Conservation (phyloP, 108 stramenopile genomes). For the Skeletonema grethae region DNA sequence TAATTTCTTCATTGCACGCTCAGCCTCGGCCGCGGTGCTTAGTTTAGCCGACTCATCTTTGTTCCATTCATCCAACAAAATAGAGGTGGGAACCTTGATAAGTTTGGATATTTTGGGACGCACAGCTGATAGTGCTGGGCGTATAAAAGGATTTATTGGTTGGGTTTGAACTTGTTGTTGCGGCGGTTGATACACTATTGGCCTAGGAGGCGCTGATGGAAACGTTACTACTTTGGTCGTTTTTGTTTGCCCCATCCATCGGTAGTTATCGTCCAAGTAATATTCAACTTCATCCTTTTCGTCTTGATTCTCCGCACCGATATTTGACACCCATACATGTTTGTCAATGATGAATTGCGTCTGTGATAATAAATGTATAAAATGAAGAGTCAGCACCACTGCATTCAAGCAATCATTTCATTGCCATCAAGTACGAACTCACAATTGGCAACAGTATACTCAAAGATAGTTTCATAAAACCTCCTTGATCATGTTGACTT, state of each 20-base stretch:
- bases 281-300: constrained; percentile 32
- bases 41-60: constrained; percentile 25
- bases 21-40: constrained; percentile 14
- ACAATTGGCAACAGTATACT: constrained; percentile 78
- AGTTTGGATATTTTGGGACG: constrained; percentile 17
- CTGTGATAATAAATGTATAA: constrained; percentile 18
- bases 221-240: not conserved
- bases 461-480: constrained; percentile 47
- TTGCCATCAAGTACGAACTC: constrained; percentile 22
- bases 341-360: constrained; percentile 49
- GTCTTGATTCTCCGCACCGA: constrained; percentile 51
- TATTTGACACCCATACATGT: constrained; percentile 65
- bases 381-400: not conserved
- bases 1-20: constrained; percentile 56
- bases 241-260: constrained; percentile 41
- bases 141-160: not conserved
- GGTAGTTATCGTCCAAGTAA: constrained; percentile 29
- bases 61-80: constrained; percentile 44
- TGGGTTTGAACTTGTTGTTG: constrained; percentile 7
- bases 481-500: constrained; percentile 29
- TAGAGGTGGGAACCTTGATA: constrained; percentile 36
- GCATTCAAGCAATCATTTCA: not conserved
- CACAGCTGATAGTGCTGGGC: constrained; percentile 1
- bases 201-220: not conserved
- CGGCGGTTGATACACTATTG: not conserved